Conservation (phyloP, 2,329 filamentous ascomycete genomes). For the Diaporthe ampelina region DNA sequence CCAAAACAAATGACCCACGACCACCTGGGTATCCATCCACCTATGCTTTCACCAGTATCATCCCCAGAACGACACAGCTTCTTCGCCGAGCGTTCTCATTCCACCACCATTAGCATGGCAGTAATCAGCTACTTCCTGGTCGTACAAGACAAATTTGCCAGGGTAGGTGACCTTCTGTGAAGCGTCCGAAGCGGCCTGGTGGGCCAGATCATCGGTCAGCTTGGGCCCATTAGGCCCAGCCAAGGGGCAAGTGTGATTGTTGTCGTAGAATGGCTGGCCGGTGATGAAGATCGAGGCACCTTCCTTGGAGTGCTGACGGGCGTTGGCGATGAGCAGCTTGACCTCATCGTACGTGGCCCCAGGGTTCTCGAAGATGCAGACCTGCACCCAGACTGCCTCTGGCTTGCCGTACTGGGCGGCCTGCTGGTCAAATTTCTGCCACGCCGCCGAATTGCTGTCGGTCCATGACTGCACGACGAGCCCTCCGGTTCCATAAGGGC, state of each 20-base stretch:
- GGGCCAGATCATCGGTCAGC: neutral
- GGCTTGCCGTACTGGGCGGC: constrained; percentile 46
- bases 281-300: constrained; percentile 47
- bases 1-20: no score
- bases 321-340: constrained; percentile 48
- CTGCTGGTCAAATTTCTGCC: constrained; percentile 47
- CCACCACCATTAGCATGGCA: constrained; percentile 16
- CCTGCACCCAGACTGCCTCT: constrained; percentile 47
- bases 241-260: constrained; percentile 45
- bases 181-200: neutral
- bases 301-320: constrained; percentile 32
- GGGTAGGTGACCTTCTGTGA: constrained; percentile 5
- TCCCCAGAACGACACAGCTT: no score
- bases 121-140: neutral
- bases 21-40: no score
- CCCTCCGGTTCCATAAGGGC: constrained; percentile 48
- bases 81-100: neutral
- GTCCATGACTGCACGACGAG: constrained; percentile 50
- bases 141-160: neutral
- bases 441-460: constrained; percentile 45
- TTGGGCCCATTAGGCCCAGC: constrained; percentile 42
- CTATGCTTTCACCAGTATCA: no score
- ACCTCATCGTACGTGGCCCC: constrained; percentile 49
- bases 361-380: constrained; percentile 49
- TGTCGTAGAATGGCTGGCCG: constrained; percentile 49